Conservation (phyloP, 495 filamentous ascomycete species). For the Thermochaetoides thermophila region DNA sequence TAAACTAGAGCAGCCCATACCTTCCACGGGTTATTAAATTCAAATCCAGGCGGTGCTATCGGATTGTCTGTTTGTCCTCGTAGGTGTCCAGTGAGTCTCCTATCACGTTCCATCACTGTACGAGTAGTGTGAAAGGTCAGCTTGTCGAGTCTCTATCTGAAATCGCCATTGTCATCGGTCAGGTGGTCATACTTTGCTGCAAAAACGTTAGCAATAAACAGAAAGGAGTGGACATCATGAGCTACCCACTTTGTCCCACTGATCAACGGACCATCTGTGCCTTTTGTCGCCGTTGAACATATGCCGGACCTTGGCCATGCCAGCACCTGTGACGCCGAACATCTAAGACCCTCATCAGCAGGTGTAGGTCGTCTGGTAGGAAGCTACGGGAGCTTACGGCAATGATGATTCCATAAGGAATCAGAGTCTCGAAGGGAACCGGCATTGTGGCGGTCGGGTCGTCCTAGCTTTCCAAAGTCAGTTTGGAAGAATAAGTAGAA, state of each 20-base stretch:
- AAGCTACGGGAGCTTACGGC: conserved; percentile 42
- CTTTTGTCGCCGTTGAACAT: conserved; percentile 83
- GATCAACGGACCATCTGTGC: conserved; percentile 66
- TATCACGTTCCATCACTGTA: conserved; percentile 92
- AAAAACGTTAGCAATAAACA: conserved; percentile 18
- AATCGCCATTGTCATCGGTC: too few species aligned
- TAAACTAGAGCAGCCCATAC: conserved; percentile 14
- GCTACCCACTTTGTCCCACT: conserved; percentile 80
- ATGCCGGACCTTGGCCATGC: conserved; percentile 55
- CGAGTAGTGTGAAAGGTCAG: conserved; percentile 7
- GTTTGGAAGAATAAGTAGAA: background rate
- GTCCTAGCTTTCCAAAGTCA: conserved; percentile 13
- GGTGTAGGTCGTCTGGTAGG: conserved; percentile 5
- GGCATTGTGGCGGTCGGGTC: conserved; percentile 48
- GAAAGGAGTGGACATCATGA: too few species aligned
- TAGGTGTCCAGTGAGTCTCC: conserved; percentile 68
- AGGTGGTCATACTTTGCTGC: conserved; percentile 87
- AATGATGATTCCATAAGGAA: conserved; percentile 87
- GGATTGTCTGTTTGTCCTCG: conserved; percentile 77
- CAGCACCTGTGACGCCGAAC: conserved; percentile 72
- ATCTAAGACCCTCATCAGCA: conserved; percentile 44
- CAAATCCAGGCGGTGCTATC: conserved; percentile 72
- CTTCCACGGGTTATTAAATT: conserved; percentile 92
- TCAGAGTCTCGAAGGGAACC: conserved; percentile 86
- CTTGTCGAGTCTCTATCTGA: background rate